Conservation (phyloP, 169 alveolate genomes). For the Babesia microti region DNA sequence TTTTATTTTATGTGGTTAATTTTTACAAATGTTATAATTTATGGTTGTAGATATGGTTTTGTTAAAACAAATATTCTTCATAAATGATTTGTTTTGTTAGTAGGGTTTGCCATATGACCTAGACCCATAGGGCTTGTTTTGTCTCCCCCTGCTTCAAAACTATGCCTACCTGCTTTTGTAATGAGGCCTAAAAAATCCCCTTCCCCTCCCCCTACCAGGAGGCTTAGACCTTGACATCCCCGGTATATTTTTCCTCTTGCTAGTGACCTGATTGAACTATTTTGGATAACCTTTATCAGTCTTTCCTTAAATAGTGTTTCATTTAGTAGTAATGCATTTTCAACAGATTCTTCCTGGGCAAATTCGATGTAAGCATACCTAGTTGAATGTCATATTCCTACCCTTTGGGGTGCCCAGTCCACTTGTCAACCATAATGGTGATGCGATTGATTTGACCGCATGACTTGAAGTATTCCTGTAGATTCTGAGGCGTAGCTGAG, state of each 20-base stretch:
- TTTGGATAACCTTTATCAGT: constrained; percentile 65
- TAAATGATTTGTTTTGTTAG: too few relatives aligned
- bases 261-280: constrained; percentile 39
- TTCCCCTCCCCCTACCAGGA: constrained; percentile 14
- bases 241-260: constrained; percentile 73
- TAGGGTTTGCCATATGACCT: too few relatives aligned
- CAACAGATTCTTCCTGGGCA: constrained; percentile 65
- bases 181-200: constrained; percentile 16
- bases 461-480: constrained; percentile 78
- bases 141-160: constrained; percentile 32
- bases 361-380: constrained; percentile 85
- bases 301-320: constrained; percentile 81
- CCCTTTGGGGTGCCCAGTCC: constrained; percentile 86
- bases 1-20: constrained; percentile 3
- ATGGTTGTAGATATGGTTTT: too few relatives aligned
- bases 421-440: constrained; percentile 82
- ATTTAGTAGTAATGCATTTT: constrained; percentile 72
- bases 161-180: background rate
- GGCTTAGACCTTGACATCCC: constrained; percentile 36
- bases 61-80: too few relatives aligned
- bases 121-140: too few relatives aligned
- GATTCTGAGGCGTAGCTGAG: constrained; percentile 77
- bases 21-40: constrained; percentile 4
- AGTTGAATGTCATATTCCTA: constrained; percentile 2
- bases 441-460: constrained; percentile 81